Evolutionary conservation across 768 basidiomycete genomes (phyloP), one percentile per base, ranked within the genome.

Genomic region (Podaxis sp.): DNA sequence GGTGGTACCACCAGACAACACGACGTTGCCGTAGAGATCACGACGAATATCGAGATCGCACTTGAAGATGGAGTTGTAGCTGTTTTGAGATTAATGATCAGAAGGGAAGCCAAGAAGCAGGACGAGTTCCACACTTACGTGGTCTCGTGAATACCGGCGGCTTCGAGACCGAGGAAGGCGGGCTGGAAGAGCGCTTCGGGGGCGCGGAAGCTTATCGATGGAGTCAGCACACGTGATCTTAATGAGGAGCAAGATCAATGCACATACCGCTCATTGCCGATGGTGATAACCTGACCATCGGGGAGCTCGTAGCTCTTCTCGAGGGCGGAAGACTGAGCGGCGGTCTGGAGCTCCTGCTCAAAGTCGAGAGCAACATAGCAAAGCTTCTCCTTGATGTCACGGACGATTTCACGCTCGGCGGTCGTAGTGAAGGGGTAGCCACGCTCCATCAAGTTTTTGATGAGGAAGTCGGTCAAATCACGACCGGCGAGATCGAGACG

Each of bases 371-470:
- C 94, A 67, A 96, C 94, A 74, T 96, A 96, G 76, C 94, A 95
- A 28, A 96, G 87, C 83, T 94, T 95, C 85, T 96, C 93, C 84
- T 97, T 97, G 84, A 97, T 96, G 76, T 96, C 95, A 64, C 95
- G 85, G 69, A 96, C 95, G 63, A 97, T 94, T 86, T 95, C 93
- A 71, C 88, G 85, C 79, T 95, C 94, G 40, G 93, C 94, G 12
- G 93, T 90, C 66, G 95, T 96, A 68, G 92, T 95, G 86, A 97
- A 96, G 17, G 87, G 84, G 77, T 97, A 96, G 11, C 95, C 95
- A 71, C 95, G 88, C 78, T 97, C 95, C 75, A 85, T 89, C 73
- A 95, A 77, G 70, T 89, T 87, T 81, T 93, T 93, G 83, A 89
- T 85, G 68, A 95, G 76, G 75, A 80, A 88, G 63, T 89, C 88